These are phyloP conservation scores for Blastobotrys attinorum DNA, from an alignment of 805 yeast species.

Conservation along the genomic window DNA sequence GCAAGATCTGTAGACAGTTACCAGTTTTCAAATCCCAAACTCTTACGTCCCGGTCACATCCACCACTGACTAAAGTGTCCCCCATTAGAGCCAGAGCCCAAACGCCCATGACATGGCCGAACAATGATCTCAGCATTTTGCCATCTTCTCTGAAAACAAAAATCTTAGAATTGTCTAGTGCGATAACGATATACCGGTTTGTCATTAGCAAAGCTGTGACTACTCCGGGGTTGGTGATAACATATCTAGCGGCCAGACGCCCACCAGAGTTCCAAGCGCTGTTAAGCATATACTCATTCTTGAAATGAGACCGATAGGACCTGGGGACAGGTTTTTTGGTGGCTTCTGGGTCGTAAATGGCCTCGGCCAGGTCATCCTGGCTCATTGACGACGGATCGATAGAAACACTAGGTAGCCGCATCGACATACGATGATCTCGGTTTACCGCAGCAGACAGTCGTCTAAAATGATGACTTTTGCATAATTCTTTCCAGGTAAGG, in stretches of 20 bases:
- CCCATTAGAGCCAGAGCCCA: constrained; percentile 95
- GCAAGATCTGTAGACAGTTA: constrained; percentile 74
- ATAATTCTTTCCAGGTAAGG: constrained; percentile 35
- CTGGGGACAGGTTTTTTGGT: constrained; percentile 25
- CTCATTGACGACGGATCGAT: neutral
- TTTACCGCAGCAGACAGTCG: constrained; percentile 30
- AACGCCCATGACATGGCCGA: constrained; percentile 96
- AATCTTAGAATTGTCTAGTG: constrained; percentile 37
- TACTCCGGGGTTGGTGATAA: constrained; percentile 29
- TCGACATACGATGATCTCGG: neutral
- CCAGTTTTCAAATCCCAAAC: constrained; percentile 92
- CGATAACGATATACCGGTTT: constrained; percentile 31
- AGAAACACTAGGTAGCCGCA: constrained; percentile 12
- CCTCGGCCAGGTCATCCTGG: constrained; percentile 20
- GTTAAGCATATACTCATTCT: constrained; percentile 32
- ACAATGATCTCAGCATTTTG: constrained; percentile 66
- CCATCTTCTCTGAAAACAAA: constrained; percentile 36
- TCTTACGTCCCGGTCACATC: constrained; percentile 93
- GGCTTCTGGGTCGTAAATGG: constrained; percentile 28
- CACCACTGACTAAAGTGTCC: constrained; percentile 83
- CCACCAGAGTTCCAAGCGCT: constrained; percentile 37
- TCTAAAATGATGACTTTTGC: constrained; percentile 31
- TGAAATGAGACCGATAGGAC: constrained; percentile 32
- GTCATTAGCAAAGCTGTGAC: constrained; percentile 34
- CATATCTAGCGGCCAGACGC: constrained; percentile 32